Conservation (phyloP, 345 rosid species). For the Sonneratia alba region DNA sequence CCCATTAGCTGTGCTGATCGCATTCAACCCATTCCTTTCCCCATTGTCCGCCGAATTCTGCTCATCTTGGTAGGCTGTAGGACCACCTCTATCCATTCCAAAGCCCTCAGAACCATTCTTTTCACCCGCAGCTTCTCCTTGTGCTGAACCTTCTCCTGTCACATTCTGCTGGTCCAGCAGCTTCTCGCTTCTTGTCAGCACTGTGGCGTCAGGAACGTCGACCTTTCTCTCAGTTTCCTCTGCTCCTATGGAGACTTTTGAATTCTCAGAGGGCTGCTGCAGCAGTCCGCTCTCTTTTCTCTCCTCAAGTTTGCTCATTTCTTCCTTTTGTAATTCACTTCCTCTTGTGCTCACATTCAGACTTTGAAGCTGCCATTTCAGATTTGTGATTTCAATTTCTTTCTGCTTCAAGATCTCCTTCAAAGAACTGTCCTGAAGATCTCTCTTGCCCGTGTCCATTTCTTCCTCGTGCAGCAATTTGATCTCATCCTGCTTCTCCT, state of each 20-base stretch:
- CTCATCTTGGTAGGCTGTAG: background rate
- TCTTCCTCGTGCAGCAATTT: constrained; percentile 19
- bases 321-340: background rate
- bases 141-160: background rate
- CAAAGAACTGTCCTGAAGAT: constrained; percentile 16
- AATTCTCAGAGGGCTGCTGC: background rate
- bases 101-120: background rate
- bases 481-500: constrained; percentile 38
- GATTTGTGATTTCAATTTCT: constrained; percentile 36
- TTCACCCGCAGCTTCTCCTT: background rate
- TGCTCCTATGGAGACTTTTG: background rate
- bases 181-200: background rate
- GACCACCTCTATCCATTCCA: background rate
- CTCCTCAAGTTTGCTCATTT: background rate
- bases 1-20: background rate
- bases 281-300: background rate
- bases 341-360: constrained; percentile 8
- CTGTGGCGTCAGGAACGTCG: background rate
- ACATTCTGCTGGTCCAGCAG: background rate
- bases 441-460: constrained; percentile 12
- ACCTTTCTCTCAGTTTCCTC: background rate
- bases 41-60: background rate
- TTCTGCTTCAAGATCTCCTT: constrained; percentile 37
- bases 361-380: constrained; percentile 28
- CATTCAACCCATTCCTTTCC: background rate